A percentile compares a stretch with the other conserved stretches of the same genome.
phyloP scores from a whole-genome alignment of 2,329 filamentous ascomycete species.

The Gyromitra esculenta region DNA sequence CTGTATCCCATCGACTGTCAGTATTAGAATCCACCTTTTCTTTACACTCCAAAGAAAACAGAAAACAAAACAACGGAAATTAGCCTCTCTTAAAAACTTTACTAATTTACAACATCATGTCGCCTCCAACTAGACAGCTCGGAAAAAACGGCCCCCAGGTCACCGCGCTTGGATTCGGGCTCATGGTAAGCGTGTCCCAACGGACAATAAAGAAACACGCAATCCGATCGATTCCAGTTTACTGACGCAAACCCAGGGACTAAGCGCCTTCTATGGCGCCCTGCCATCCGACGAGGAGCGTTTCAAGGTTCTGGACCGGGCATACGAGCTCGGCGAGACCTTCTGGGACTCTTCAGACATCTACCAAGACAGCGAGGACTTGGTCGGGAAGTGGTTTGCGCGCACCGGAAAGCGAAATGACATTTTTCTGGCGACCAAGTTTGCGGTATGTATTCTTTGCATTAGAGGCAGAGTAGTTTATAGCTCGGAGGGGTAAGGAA shows the following conservation, averaged over 20 bases:
- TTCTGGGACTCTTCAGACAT: slow-evolving; percentile 61
- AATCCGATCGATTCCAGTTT: too few relatives aligned
- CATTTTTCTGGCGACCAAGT: slow-evolving; percentile 67
- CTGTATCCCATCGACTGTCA: too few relatives aligned
- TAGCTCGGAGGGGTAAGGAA: too few relatives aligned
- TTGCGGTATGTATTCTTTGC: slow-evolving; percentile 60
- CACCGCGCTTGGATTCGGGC: slow-evolving; percentile 58
- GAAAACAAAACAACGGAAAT: too few relatives aligned
- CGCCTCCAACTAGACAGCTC: slow-evolving; percentile 57
- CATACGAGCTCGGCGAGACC: slow-evolving; percentile 62
- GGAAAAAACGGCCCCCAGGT: slow-evolving; percentile 59
- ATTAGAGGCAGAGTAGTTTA: not conserved
- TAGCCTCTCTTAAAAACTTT: too few relatives aligned
- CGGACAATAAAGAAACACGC: not conserved
- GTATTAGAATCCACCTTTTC: too few relatives aligned
- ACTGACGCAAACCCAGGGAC: slow-evolving; percentile 44
- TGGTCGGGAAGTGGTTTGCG: slow-evolving; percentile 63
- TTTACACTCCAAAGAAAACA: too few relatives aligned
- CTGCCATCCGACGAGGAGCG: slow-evolving; percentile 61
- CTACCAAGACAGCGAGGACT: slow-evolving; percentile 62
- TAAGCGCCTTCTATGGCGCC: slow-evolving; percentile 59
- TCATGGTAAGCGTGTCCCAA: slow-evolving; percentile 53
- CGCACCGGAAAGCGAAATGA: slow-evolving; percentile 64
- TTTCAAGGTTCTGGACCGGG: slow-evolving; percentile 63
- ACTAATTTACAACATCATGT: not conserved